Evolutionary conservation across 305 asterid genomes (phyloP).

Genomic region (Rubia balearica): DNA sequence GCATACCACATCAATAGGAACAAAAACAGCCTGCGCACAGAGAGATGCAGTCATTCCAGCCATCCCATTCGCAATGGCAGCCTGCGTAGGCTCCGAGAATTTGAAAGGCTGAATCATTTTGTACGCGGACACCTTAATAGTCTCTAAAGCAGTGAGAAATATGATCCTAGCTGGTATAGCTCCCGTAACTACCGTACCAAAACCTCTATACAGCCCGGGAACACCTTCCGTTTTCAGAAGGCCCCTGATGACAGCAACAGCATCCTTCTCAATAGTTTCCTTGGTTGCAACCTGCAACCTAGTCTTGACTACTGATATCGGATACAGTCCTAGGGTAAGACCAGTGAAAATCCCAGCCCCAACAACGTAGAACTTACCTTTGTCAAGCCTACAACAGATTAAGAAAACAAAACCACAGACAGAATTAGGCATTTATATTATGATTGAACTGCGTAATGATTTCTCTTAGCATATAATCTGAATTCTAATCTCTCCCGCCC

Average conservation of each 20-base stretch:
- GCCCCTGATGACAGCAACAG: conserved; percentile 65
- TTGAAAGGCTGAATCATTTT: conserved; percentile 68
- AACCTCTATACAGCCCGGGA: conserved; percentile 87
- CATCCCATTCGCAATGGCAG: conserved; percentile 87
- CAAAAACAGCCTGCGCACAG: conserved; percentile 80
- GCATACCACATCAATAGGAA: conserved; percentile 96
- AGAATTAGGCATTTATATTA: conserved; percentile 2
- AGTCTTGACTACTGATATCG: conserved; percentile 92
- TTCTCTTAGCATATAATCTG: background rate
- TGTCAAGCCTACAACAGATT: conserved; percentile 65
- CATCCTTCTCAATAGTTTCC: conserved; percentile 55
- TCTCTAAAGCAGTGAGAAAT: conserved; percentile 91
- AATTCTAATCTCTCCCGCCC: background rate
- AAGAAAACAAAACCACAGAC: conserved; percentile 10
- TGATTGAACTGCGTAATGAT: background rate
- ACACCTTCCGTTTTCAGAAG: conserved; percentile 71
- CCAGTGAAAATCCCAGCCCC: conserved; percentile 98
- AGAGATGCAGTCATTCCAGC: conserved; percentile 97
- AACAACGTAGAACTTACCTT: conserved; percentile 67
- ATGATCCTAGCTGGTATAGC: conserved; percentile 90
- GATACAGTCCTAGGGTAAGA: conserved; percentile 82
- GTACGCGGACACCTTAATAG: conserved; percentile 73
- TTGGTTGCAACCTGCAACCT: conserved; percentile 84
- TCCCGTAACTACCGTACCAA: conserved; percentile 92
- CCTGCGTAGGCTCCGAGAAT: conserved; percentile 79